These are phyloP conservation scores for Alternaria sp. DNA, from an alignment of 2,329 filamentous ascomycete species.

Conservation along the genomic window DNA sequence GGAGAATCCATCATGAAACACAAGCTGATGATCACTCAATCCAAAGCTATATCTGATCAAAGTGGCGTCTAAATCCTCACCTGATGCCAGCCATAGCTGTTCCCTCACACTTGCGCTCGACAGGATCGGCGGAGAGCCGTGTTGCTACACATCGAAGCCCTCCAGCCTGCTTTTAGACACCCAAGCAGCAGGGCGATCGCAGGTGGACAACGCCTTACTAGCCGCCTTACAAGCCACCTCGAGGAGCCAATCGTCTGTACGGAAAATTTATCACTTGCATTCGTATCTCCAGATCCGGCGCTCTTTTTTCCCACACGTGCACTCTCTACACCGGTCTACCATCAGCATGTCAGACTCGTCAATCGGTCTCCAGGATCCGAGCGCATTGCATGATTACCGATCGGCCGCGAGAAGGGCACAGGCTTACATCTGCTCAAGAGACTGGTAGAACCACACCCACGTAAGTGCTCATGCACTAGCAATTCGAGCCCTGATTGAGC, in stretches of 20 bases:
- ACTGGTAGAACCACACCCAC: not conserved
- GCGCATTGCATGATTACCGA: not conserved
- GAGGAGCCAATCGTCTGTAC: constrained; percentile 8
- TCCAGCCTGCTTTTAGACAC: constrained; percentile 8
- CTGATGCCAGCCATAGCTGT: not conserved
- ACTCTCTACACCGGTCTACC: not conserved
- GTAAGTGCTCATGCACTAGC: not conserved
- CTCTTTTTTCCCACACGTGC: not conserved
- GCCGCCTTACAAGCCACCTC: not conserved
- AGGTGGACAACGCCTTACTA: constrained; percentile 5
- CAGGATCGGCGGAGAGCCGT: not conserved
- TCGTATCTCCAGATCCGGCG: constrained; percentile 4
- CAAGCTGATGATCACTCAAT: not conserved
- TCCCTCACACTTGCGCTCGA: not conserved
- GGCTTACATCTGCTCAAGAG: not conserved
- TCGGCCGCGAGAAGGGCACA: not conserved
- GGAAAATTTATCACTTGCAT: constrained; percentile 16
- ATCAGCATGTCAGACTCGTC: constrained; percentile 14
- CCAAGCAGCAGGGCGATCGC: not conserved
- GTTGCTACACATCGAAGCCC: not conserved
- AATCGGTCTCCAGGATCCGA: not conserved
- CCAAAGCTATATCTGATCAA: not conserved
- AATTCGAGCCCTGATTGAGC: not conserved
- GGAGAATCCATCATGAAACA: not conserved
- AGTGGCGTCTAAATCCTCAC: not conserved